These are phyloP conservation scores for Lasiosphaeriaceae sp. DNA, from an alignment of 495 filamentous ascomycete genomes.

Conservation along the genomic window DNA sequence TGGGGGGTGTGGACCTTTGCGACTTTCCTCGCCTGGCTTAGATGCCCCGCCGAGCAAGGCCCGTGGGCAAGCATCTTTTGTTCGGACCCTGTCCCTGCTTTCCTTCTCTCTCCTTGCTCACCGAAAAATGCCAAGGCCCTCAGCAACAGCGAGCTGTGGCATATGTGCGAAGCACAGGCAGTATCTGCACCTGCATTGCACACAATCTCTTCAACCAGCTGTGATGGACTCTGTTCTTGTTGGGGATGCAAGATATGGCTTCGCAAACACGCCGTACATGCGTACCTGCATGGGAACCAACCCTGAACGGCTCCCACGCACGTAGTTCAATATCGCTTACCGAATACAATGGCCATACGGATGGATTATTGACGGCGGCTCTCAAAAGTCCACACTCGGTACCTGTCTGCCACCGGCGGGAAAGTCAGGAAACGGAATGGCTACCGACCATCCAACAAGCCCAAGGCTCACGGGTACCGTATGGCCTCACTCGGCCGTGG, in stretches of 20 bases:
- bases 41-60: not conserved
- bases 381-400: not conserved
- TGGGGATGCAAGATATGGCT: conserved; percentile 1
- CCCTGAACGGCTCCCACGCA: conserved; percentile 7
- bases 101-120: not conserved
- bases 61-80: not conserved
- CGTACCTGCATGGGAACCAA: conserved; percentile 16
- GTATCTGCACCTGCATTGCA: no score
- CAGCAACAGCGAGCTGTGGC: not conserved
- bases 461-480: not conserved
- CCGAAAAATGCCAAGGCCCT: not conserved
- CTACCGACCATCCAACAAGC: not conserved
- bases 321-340: conserved; percentile 13
- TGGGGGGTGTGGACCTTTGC: not conserved
- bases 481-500: not conserved
- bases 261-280: not conserved
- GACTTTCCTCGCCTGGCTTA: conserved; percentile 6
- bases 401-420: not conserved
- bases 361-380: not conserved
- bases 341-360: conserved; percentile 12
- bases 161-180: not conserved
- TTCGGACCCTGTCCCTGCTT: not conserved
- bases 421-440: not conserved
- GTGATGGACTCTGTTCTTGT: not conserved
- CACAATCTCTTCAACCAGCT: no score